Base-by-base conservation (phyloP, 1,284 basidiomycete genomes). In the Athelia psychrophila region DNA sequence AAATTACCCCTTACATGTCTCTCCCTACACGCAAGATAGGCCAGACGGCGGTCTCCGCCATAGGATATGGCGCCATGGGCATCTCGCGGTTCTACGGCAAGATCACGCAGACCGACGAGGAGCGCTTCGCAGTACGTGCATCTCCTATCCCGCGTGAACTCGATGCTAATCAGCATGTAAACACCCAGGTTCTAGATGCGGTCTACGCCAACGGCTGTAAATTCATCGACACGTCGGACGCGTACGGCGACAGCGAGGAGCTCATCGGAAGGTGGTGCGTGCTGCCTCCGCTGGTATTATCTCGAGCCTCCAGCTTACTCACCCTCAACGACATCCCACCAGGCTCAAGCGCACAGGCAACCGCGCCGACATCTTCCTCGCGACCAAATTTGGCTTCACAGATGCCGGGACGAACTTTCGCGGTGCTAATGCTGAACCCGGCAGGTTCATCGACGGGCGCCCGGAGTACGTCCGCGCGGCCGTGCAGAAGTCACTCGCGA, bases 241-340 rank as follows among this genome's bases (percentile, higher is more conserved):
- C 72, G 3, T 80, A 78, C 55, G 68, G 65, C 3, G 71, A 78
- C 54, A 71, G 64, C 19, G 77, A 79, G 58, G 71, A 74, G 2
- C 56, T 78, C 13, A 58, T 78, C 12, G 75, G 75, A 13, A 71
- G 71, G 63, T 79, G 75, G 75, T 72, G 38, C n/a, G 38, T n/a
- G 6, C 16, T 42, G n/a, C n/a, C n/a, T n/a, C n/a, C n/a, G n/a
- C n/a, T n/a, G n/a, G n/a, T n/a, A n/a, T 18, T 42, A 6, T 42
- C 38, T 8, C 9, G 6, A 22, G 8, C 38, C 38, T n/a, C 27
- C 27, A 13, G 27, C 5, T 30, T 13, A 13, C 27, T 30, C 6
- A 6, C 13, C 5, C 27, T 42, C n/a, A 42, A 5, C 9, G 8
- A 42, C 5, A 30, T 30, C 6, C 13, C 13, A 6, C 27, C 55